Base-by-base conservation (phyloP, 257 asterid genomes). In the Gardenia jasminoides region DNA sequence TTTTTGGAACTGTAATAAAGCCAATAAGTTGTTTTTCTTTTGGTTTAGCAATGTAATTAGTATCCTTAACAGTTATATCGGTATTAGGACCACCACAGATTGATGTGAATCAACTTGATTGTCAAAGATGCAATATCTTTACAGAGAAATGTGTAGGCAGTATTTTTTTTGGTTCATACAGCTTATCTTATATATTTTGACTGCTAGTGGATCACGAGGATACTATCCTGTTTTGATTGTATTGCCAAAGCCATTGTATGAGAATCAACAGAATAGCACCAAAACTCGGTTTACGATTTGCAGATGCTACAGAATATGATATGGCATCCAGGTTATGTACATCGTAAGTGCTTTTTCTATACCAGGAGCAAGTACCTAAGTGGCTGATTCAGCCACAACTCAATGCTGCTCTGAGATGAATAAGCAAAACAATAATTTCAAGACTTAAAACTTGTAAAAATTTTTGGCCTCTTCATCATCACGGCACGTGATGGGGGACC, bases 401-500 rank as follows among this genome's bases (percentile, higher is more conserved):
- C 44, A 31, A 31, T 61, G 44, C 75, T 61, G 56, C 74, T 65
- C 47, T 76, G 74, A 77, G 67, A 65, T 56, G 65, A 79, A 64
- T 62, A 66, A 77, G 76, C 78, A 72, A 70, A 78, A 67, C 56
- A 73, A 17, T 24, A 75, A 36, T 62, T 78, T 79, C 13, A 22
- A 30, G 44, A 79, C 70, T 52, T 68, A 44, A 67, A 62, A 67
- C 20, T 76, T 73, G 72, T 66, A 64, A 36, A 67, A 73, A 66
- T 8, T 11, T 82, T 79, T 80, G 84, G 41, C 78, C 46, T 54
- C 69, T 76, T 46, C 50, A 46, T 77, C 20, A 19, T 56, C 62
- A 48, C 58, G 74, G 86, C 97, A 88, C 95, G 91, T 89, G 93
- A 86, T 31, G 80, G 66, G 88, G 87, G 84, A 31, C 84, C 87